A percentile compares a stretch with the other conserved stretches of the same genome.
Conservation (phyloP, 192 early-diverging fungal species). For the Spizellomyces sp. region DNA sequence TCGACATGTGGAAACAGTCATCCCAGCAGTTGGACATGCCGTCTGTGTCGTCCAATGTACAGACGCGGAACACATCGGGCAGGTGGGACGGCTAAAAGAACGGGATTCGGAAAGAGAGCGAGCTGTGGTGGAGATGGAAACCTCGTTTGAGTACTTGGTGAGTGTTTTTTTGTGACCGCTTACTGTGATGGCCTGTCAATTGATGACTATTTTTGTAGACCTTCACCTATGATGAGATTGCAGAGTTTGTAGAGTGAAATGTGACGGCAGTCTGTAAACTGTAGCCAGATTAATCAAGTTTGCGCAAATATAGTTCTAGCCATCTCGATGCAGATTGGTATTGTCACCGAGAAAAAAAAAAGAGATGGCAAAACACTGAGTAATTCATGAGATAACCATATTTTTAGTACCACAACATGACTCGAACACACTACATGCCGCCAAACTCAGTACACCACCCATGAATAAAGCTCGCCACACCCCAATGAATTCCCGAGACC, state of each 20-base stretch:
- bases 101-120: constrained; percentile 20
- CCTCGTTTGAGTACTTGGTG: constrained; percentile 22
- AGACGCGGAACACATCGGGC: constrained; percentile 23
- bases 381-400: too few species aligned
- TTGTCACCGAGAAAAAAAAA: too few species aligned
- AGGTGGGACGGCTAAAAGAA: constrained; percentile 29
- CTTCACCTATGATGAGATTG: constrained; percentile 32
- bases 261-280: neutral
- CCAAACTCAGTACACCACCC: too few species aligned
- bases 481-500: too few species aligned
- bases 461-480: too few species aligned
- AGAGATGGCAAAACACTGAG: too few species aligned
- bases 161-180: neutral
- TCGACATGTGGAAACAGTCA: constrained; percentile 31
- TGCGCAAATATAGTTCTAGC: too few species aligned
- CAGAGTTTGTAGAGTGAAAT: constrained; percentile 26
- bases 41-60: constrained; percentile 24
- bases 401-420: too few species aligned
- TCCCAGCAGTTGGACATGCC: constrained; percentile 19
- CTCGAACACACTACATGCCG: too few species aligned
- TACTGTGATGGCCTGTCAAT: neutral
- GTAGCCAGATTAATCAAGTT: too few species aligned
- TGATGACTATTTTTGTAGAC: constrained; percentile 3
- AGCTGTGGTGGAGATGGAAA: constrained; percentile 33
- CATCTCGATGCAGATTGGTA: too few species aligned